These are phyloP conservation scores for Trichoderma semiorbis DNA, from an alignment of 2,329 filamentous ascomycete genomes.

Conservation along the genomic window DNA sequence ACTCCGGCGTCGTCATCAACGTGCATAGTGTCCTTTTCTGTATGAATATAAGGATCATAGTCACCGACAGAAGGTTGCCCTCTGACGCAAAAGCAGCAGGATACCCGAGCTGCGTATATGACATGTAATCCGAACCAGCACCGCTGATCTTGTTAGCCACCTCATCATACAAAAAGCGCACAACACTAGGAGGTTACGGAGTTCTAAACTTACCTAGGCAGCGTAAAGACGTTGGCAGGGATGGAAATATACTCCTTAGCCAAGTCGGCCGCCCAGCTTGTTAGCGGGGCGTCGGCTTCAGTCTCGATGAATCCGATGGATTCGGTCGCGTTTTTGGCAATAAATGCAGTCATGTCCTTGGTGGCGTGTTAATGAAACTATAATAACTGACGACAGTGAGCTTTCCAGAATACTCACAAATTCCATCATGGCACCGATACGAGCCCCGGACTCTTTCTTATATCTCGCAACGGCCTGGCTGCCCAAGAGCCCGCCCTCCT, in stretches of 20 bases:
- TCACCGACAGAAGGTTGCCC: constrained; percentile 35
- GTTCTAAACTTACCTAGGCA: constrained; percentile 26
- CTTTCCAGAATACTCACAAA: constrained; percentile 50
- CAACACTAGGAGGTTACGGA: constrained; percentile 44
- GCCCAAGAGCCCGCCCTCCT: constrained; percentile 64
- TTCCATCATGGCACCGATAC: constrained; percentile 73
- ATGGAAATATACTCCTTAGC: constrained; percentile 38
- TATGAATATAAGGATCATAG: constrained; percentile 39
- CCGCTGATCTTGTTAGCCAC: constrained; percentile 58
- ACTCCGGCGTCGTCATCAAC: constrained; percentile 36
- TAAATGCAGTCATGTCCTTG: constrained; percentile 40
- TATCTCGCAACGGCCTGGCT: constrained; percentile 66
- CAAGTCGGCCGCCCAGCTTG: constrained; percentile 33
- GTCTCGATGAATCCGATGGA: constrained; percentile 40
- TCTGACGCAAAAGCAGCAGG: constrained; percentile 38
- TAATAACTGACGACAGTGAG: neutral
- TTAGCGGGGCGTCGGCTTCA: constrained; percentile 35
- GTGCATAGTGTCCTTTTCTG: constrained; percentile 35
- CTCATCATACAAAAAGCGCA: constrained; percentile 32
- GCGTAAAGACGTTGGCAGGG: constrained; percentile 32
- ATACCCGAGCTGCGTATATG: constrained; percentile 38
- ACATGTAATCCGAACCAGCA: constrained; percentile 42
- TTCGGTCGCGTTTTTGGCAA: constrained; percentile 37
- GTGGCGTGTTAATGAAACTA: constrained; percentile 44
- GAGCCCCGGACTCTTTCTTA: constrained; percentile 59